phyloP scores from a whole-genome alignment of 352 stramenopile genomes.

The Chrysophaeum taylorii region DNA sequence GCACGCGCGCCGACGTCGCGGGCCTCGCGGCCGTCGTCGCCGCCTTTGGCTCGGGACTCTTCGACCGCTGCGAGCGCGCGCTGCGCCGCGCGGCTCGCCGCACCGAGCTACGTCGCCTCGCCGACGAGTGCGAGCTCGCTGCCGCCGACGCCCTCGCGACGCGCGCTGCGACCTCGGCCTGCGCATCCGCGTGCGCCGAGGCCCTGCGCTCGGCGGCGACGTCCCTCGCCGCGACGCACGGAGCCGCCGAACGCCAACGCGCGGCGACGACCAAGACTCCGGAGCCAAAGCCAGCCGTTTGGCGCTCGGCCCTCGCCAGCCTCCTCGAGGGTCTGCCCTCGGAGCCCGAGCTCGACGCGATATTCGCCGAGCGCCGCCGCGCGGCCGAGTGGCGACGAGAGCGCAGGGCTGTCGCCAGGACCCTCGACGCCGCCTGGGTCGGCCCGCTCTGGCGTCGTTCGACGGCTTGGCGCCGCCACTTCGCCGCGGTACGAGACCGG shows the following conservation, averaged over 20 bases:
- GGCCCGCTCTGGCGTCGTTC: constrained; percentile 11
- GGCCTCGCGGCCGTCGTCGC: not conserved
- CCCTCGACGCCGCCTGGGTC: not conserved
- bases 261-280: no score
- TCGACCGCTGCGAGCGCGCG: not conserved
- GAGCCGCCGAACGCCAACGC: not conserved
- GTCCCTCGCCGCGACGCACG: not conserved
- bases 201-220: not conserved
- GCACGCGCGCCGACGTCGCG: not conserved
- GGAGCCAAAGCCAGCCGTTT: no score
- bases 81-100: not conserved
- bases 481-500: not conserved
- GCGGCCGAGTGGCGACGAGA: not conserved
- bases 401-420: not conserved
- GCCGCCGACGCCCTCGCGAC: not conserved
- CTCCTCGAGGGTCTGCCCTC: not conserved
- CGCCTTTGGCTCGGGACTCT: not conserved
- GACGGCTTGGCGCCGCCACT: constrained; percentile 9
- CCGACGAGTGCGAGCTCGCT: no score
- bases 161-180: not conserved
- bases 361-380: constrained; percentile 2
- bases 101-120: no score
- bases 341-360: not conserved
- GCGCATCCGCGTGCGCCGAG: not conserved
- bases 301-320: not conserved